A percentile compares a stretch with the other conserved stretches of the same genome.
Conservation (phyloP, 352 stramenopile genomes). For the Phytophthora syringae region DNA sequence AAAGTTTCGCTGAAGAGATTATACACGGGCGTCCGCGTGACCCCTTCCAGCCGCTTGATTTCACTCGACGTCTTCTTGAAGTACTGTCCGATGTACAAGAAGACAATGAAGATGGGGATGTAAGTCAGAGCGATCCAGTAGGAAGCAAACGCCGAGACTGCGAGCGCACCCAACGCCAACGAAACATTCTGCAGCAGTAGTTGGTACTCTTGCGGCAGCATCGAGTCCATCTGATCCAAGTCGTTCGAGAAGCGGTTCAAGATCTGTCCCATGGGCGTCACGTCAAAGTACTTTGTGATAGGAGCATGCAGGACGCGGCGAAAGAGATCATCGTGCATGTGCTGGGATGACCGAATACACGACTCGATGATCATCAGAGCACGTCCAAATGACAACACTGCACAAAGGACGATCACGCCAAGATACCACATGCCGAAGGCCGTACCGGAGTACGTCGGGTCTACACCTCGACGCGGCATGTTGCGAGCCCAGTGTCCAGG, state of each 20-base stretch:
- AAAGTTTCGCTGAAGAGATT: conserved; percentile 92
- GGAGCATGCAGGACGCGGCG: conserved; percentile 46
- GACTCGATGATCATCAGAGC: conserved; percentile 35
- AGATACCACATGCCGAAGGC: conserved; percentile 46
- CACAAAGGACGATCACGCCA: conserved; percentile 34
- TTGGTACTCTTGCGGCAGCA: conserved; percentile 50
- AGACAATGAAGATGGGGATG: conserved; percentile 64
- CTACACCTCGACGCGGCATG: conserved; percentile 30
- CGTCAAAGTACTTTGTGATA: conserved; percentile 58
- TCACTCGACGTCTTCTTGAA: conserved; percentile 85
- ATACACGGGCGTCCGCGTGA: conserved; percentile 90
- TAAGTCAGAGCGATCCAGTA: conserved; percentile 54
- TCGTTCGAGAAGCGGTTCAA: conserved; percentile 64
- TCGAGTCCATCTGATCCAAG: conserved; percentile 52
- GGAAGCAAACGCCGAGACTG: conserved; percentile 49
- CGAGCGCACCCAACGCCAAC: conserved; percentile 36
- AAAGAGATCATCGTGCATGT: conserved; percentile 47
- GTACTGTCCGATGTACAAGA: conserved; percentile 72
- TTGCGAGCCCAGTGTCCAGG: conserved; percentile 42
- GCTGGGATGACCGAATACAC: conserved; percentile 34
- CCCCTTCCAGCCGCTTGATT: conserved; percentile 93
- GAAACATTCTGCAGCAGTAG: conserved; percentile 31
- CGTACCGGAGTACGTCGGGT: conserved; percentile 45
- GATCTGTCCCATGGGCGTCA: conserved; percentile 59
- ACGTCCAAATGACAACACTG: conserved; percentile 20